Evolutionary conservation across 202 grass and related monocot genomes (phyloP).

Genomic region (Carex sylvatica): DNA sequence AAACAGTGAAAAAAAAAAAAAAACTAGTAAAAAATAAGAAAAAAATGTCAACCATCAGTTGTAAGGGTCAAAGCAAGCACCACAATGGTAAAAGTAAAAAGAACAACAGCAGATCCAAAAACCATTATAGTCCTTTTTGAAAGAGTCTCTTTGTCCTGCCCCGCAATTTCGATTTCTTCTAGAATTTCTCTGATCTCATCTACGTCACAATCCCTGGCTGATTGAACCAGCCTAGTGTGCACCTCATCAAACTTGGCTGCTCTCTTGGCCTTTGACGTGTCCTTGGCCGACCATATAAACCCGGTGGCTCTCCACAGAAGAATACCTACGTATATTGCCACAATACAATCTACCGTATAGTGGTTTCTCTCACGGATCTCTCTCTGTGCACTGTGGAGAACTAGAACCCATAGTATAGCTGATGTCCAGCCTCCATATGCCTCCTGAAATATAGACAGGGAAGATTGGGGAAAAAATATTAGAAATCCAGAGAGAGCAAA

Average conservation of each 20-base stretch:
- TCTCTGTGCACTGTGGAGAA: constrained; percentile 79
- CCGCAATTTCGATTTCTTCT: constrained; percentile 63
- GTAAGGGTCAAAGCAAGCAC: constrained; percentile 67
- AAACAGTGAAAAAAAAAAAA: constrained; percentile 4
- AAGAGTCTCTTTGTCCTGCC: constrained; percentile 49
- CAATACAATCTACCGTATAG: constrained; percentile 76
- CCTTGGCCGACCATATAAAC: constrained; percentile 69
- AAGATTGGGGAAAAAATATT: background rate
- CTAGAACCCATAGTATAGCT: constrained; percentile 58
- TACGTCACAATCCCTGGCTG: constrained; percentile 74
- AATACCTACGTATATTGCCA: constrained; percentile 80
- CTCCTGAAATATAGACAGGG: constrained; percentile 48
- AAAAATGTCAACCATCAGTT: constrained; percentile 70
- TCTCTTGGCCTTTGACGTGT: constrained; percentile 35
- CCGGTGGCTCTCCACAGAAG: constrained; percentile 77
- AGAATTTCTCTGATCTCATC: constrained; percentile 58
- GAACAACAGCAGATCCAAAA: constrained; percentile 49
- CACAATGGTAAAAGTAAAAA: constrained; percentile 57
- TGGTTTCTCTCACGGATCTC: constrained; percentile 80
- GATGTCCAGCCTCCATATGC: constrained; percentile 94
- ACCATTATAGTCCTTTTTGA: constrained; percentile 46
- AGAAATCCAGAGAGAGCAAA: background rate
- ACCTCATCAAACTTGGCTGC: constrained; percentile 66
- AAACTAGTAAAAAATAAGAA: background rate
- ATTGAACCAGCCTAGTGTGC: constrained; percentile 44